Conservation (phyloP, 1,139 yeast species). For the Saccharomyces hybrid region DNA sequence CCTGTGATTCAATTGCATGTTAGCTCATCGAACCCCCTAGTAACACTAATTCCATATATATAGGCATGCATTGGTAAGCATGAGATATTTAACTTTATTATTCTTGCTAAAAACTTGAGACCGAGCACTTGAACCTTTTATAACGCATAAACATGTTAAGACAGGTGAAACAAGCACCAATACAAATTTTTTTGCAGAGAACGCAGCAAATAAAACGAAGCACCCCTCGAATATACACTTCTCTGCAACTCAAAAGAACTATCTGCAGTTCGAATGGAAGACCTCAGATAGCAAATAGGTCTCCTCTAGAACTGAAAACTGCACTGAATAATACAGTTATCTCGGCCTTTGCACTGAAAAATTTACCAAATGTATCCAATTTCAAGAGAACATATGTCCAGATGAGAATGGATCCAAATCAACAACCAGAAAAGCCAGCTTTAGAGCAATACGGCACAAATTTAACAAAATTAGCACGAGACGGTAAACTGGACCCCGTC, state of each 20-base stretch:
- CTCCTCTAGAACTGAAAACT: not conserved
- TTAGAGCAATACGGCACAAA: constrained; percentile 83
- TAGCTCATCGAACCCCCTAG: not conserved
- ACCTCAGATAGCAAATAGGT: not conserved
- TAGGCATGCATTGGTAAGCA: not conserved
- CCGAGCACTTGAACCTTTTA: not conserved
- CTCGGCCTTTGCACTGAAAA: not conserved
- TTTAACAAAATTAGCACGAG: constrained; percentile 74
- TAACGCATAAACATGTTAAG: not conserved
- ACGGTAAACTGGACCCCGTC: constrained; percentile 92
- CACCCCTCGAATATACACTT: not conserved
- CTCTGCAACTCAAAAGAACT: not conserved
- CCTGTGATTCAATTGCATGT: not conserved
- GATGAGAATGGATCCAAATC: constrained; percentile 36
- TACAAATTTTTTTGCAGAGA: not conserved
- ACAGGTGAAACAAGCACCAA: not conserved
- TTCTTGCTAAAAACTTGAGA: not conserved
- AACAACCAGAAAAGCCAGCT: constrained; percentile 61
- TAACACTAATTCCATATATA: not conserved
- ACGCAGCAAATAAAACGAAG: not conserved
- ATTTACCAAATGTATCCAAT: not conserved
- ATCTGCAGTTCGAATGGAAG: not conserved
- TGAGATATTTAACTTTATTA: not conserved
- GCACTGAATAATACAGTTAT: not conserved
- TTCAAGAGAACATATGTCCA: constrained; percentile 17